These are phyloP conservation scores for Hymenoscyphus scutula DNA, from an alignment of 2,329 filamentous ascomycete genomes.

Conservation along the genomic window DNA sequence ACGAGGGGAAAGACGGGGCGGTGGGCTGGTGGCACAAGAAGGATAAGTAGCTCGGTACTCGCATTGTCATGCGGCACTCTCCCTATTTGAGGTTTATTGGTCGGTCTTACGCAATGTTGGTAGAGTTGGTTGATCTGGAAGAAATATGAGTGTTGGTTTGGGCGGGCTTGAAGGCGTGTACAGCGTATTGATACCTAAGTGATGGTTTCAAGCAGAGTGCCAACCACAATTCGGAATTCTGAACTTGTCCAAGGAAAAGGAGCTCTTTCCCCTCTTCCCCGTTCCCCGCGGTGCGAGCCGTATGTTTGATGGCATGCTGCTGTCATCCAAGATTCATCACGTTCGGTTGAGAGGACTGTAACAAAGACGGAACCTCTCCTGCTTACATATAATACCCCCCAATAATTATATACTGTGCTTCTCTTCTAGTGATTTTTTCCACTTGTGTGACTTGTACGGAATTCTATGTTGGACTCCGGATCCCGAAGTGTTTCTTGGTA, in stretches of 20 bases:
- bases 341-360: neutral
- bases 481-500: neutral
- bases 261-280: neutral
- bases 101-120: neutral
- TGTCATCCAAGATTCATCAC: conserved; percentile 2
- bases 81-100: neutral
- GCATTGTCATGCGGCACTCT: neutral
- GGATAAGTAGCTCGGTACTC: conserved; percentile 1
- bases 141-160: neutral
- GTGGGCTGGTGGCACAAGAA: neutral
- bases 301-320: conserved; percentile 1
- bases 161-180: neutral
- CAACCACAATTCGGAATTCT: neutral
- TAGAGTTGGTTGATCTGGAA: neutral
- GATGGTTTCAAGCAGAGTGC: neutral
- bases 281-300: neutral
- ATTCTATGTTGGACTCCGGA: too few relatives aligned
- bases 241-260: neutral
- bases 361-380: neutral
- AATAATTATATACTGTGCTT: neutral
- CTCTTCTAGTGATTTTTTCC: neutral
- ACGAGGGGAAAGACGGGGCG: neutral
- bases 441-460: neutral
- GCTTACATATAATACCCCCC: neutral
- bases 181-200: neutral